These are phyloP conservation scores for Epichloe sylvatica DNA, from an alignment of 2,329 filamentous ascomycete genomes.

Conservation along the genomic window DNA sequence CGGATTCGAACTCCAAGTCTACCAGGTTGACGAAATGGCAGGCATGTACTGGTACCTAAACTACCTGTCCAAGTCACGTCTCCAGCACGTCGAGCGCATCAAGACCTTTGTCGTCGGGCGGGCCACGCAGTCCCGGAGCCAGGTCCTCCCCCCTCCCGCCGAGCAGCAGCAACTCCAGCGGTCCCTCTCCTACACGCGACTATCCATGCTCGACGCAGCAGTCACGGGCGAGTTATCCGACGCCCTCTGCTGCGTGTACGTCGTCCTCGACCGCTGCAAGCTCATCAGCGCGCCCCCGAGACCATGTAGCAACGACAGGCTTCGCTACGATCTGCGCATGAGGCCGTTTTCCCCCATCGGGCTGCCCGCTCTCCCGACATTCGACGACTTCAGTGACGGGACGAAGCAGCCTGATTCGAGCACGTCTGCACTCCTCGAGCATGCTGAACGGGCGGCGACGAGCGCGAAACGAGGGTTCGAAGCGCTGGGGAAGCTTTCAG, in stretches of 20 bases:
- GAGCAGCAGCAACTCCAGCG: conserved; percentile 30
- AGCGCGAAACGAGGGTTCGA: conserved; percentile 43
- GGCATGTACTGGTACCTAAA: conserved; percentile 88
- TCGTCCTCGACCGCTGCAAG: conserved; percentile 44
- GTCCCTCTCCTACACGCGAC: conserved; percentile 42
- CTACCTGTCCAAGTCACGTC: conserved; percentile 53
- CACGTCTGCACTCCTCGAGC: conserved; percentile 27
- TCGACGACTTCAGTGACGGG: conserved; percentile 42
- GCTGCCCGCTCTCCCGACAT: conserved; percentile 52
- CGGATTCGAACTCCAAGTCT: conserved; percentile 87
- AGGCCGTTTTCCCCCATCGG: conserved; percentile 61
- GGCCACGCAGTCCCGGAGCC: conserved; percentile 16
- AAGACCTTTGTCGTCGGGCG: conserved; percentile 44
- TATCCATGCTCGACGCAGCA: conserved; percentile 50
- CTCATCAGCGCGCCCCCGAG: conserved; percentile 37
- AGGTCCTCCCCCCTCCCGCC: conserved; percentile 12
- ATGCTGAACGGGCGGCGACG: conserved; percentile 31
- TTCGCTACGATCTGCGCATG: conserved; percentile 77
- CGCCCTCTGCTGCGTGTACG: conserved; percentile 49
- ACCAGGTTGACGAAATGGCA: conserved; percentile 69
- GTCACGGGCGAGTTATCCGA: conserved; percentile 45
- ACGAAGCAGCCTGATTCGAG: conserved; percentile 25
- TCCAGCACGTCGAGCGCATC: conserved; percentile 60
- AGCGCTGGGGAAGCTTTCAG: conserved; percentile 36
- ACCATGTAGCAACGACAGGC: conserved; percentile 51